Evolutionary conservation across 768 basidiomycete species (phyloP), one percentile per base, ranked within the genome.

Genomic region (Psilocybe tampanensis): DNA sequence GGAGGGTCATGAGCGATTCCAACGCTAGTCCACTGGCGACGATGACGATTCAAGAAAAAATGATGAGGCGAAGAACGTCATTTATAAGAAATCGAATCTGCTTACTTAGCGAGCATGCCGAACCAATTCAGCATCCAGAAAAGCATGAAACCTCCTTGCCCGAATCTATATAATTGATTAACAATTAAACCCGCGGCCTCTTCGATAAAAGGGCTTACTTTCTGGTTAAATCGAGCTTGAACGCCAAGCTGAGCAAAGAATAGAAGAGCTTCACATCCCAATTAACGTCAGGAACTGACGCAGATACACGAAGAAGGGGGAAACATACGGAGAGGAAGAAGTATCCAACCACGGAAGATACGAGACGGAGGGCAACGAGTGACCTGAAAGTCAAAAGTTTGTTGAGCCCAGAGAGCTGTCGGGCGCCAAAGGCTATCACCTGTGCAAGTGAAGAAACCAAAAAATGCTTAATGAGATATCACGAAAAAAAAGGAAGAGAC

Each of bases 41-140:
- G n/a, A 47, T 29, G 12, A n/a, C 15, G 41, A 36, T 6, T n/a
- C n/a, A n/a, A n/a, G n/a, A n/a, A n/a, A n/a, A n/a, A n/a, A n/a
- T n/a, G n/a, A n/a, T n/a, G n/a, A n/a, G n/a, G n/a, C n/a, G n/a
- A n/a, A n/a, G n/a, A n/a, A n/a, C n/a, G n/a, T n/a, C n/a, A n/a
- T n/a, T n/a, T n/a, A n/a, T n/a, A n/a, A n/a, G n/a, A 23, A n/a
- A 6, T 44, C 11, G 11, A 33, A 48, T 21, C 24, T 24, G 36
- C 81, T 34, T 70, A 80, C 85, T 86, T 74, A 0, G 86, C 76
- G 21, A 79, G 66, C 88, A 89, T 89, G 23, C 77, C 82, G 51
- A 78, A 50, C 77, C 79, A 89, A 59, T 83, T 83, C 60, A 88
- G 72, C 84, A 88, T 86, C 88, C 89, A 90, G 61, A 86, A 86